Base-by-base conservation (phyloP, 2,329 filamentous ascomycete genomes). In the Fusarium gaditjirri region DNA sequence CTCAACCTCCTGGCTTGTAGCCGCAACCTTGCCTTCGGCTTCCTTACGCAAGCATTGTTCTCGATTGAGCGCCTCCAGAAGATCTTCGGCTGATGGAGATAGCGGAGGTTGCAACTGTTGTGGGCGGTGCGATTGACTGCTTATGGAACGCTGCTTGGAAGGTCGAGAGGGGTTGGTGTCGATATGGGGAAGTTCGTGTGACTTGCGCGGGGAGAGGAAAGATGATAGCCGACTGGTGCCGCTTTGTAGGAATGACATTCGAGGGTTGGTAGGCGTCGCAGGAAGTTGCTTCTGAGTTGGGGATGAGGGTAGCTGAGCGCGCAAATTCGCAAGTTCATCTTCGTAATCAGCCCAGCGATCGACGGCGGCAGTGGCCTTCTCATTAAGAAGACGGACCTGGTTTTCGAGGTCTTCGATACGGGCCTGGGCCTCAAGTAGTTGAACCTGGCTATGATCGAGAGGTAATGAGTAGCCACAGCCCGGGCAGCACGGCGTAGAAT, bases 331-430 rank as follows among this genome's bases (percentile, higher is more conserved):
- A 43, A 94, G 86, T 79, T 94, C 92, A 81, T 94, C 92, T 82
- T 95, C 93, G 85, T 94, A 94, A 83, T 94, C 91, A 77, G 93
- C 92, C 87, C 88, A 91, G 78, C 87, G 88, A 80, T 90, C 87
- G 70, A 89, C 86, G 79, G 85, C 85, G 38, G 90, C 88, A 6
- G 90, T 87, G 61, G 91, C 91, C 81, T 93, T 94, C 74, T 92
- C 86, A 80, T 90, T 93, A 65, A 95, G 86, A 59, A 90, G 81
- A 61, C 88, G 86, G 59, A 95, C 89, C 77, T 94, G 92, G 39
- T 88, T 86, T 80, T 94, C 89, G 47, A 95, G 86, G 76, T 94
- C 91, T 70, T 86, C 83, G 76, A 93, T 91, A 77, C 89, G 86
- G 68, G 86, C 83, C 78, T 90, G 88, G 61, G 90, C 86, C 60